Percentiles rank a stretch among this genome's conserved stretches.
phyloP scores from a whole-genome alignment of 2,329 filamentous ascomycete species.

The Byssothecium circinans region DNA sequence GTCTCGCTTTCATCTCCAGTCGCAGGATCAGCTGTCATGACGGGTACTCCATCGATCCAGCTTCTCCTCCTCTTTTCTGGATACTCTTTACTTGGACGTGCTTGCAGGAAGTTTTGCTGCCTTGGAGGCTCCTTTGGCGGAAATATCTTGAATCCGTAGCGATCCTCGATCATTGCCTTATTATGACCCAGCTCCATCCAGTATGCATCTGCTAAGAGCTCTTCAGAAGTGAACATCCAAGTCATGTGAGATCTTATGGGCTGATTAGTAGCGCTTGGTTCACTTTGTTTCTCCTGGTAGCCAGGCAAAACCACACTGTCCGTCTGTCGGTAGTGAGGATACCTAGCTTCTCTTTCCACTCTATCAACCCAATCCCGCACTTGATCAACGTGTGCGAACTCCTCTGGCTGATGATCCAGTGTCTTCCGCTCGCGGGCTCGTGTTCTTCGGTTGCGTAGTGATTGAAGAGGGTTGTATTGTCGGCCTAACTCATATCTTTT shows the following conservation, averaged over 20 bases:
- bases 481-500: conserved; percentile 60
- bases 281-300: conserved; percentile 32
- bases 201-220: conserved; percentile 84
- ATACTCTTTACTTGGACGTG: conserved; percentile 39
- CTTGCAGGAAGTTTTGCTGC: conserved; percentile 31
- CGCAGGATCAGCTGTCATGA: conserved; percentile 25
- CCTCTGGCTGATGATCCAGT: conserved; percentile 73
- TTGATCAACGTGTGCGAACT: conserved; percentile 72
- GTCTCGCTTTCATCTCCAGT: conserved; percentile 43
- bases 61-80: conserved; percentile 36
- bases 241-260: conserved; percentile 74
- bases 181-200: conserved; percentile 86
- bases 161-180: conserved; percentile 79
- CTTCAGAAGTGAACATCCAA: conserved; percentile 81
- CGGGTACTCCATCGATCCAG: conserved; percentile 35
- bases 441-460: conserved; percentile 86
- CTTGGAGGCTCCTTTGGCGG: conserved; percentile 24
- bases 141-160: conserved; percentile 73
- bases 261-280: conserved; percentile 50
- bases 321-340: conserved; percentile 40
- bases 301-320: conserved; percentile 41
- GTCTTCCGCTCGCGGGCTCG: conserved; percentile 74
- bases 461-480: conserved; percentile 87
- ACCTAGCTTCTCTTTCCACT: conserved; percentile 55
- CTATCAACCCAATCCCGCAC: conserved; percentile 78